Base-by-base conservation (phyloP, 352 stramenopile genomes). In the Pythium brassicae region DNA sequence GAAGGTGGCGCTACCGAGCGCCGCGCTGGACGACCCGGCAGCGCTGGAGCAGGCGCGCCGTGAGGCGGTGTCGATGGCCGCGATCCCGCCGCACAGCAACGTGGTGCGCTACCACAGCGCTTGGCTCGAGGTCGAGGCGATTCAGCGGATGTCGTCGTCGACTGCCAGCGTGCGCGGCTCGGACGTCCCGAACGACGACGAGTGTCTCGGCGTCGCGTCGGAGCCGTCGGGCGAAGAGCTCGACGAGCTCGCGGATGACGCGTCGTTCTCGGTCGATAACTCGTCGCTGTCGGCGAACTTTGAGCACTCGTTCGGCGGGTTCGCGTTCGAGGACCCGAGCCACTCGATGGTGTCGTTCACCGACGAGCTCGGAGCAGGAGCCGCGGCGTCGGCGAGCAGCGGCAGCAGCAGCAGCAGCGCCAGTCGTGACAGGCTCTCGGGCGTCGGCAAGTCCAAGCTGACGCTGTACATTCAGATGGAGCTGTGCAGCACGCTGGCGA, bases 381-480 rank as follows among this genome's bases (percentile, higher is more conserved):
- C 8, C 37, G 37, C 32, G 46, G 25, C 53, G 75, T 12, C 37
- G 14, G 37, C 37, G 43, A 39, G 25, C n/a, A 53, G 53, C 4
- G 9, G 3, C 64, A 37, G 26, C 63, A 46, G n/a, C 40, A n/a
- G n/a, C 14, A n/a, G n/a, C n/a, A n/a, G n/a, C 53, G 34, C 45
- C 23, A 42, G 23, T 14, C 55, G 67, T 39, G 57, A 23, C 19
- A 54, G 54, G 17, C 22, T 53, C 7, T 6, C 54, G 12, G 60
- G 65, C 7, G 52, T 45, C 14, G 65, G 70, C 43, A 78, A 68
- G 35, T 65, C 72, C 0, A 69, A 79, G 50, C 61, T 87, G 49
- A 76, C 77, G 15, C 47, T 91, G 42, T 93, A 86, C 56, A 93
- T 93, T 50, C 83, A 93, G 59, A 90, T 91, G 78, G 78, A 87